Percentiles rank a stretch among this genome's conserved stretches.
These are phyloP conservation scores for Pezizomycotina sp. DNA, from an alignment of 2,329 filamentous ascomycete genomes.

Conservation along the genomic window DNA sequence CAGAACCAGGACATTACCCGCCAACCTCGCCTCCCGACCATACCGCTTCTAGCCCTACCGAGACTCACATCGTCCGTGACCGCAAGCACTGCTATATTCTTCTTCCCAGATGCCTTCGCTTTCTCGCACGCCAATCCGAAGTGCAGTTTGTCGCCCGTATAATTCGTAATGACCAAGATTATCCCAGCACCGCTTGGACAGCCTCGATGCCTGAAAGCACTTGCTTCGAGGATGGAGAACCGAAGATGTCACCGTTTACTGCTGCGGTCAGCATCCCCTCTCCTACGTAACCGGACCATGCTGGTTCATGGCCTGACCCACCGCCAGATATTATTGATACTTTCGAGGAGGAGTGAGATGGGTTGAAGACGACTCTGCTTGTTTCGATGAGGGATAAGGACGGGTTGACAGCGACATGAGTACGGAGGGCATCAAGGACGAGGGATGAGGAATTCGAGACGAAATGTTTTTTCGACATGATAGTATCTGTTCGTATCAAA, in stretches of 20 bases:
- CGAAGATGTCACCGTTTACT: constrained; percentile 76
- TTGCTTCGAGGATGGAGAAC: constrained; percentile 66
- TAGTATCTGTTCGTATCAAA: too few relatives aligned
- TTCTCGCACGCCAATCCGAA: constrained; percentile 92
- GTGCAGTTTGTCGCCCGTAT: constrained; percentile 77
- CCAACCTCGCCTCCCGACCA: constrained; percentile 79
- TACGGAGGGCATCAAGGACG: constrained; percentile 15
- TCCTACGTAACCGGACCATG: constrained; percentile 56
- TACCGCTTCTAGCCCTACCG: constrained; percentile 64
- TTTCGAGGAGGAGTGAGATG: constrained; percentile 33
- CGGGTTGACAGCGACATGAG: constrained; percentile 12
- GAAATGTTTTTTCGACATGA: constrained; percentile 19
- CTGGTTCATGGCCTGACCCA: constrained; percentile 74
- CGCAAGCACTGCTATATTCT: constrained; percentile 66
- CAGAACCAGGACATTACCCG: constrained; percentile 58
- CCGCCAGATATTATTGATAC: constrained; percentile 79
- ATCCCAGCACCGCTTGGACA: constrained; percentile 44
- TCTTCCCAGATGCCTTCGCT: constrained; percentile 59
- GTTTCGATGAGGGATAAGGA: constrained; percentile 29
- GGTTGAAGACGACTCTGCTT: constrained; percentile 70
- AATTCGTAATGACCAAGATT: constrained; percentile 88
- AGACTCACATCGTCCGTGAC: constrained; percentile 88
- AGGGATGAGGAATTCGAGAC: constrained; percentile 15
- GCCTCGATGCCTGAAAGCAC: constrained; percentile 32
- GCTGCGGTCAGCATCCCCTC: constrained; percentile 62